Conservation (phyloP, 768 basidiomycete genomes). For the Pleurotus pulmonarius region DNA sequence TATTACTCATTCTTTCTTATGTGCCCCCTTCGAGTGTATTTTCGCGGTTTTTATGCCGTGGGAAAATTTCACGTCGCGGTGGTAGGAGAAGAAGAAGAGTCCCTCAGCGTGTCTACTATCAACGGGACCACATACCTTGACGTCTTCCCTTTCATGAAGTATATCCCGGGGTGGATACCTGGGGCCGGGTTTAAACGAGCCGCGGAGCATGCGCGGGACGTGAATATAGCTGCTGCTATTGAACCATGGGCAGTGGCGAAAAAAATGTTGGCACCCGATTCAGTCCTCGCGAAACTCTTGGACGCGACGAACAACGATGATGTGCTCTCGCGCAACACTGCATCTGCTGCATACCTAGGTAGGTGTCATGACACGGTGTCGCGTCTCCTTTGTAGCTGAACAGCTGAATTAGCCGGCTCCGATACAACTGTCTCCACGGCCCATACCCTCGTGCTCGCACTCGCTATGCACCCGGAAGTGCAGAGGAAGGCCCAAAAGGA, state of each 20-base stretch:
- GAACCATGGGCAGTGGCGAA: constrained; percentile 10
- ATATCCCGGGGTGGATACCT: background rate
- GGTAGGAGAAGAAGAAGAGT: no score
- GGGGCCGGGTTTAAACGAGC: constrained; percentile 6
- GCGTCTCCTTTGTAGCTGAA: background rate
- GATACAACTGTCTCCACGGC: constrained; percentile 9
- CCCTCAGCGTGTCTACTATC: background rate
- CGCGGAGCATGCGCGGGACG: constrained; percentile 10
- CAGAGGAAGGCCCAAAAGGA: constrained; percentile 17
- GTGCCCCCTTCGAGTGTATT: no score
- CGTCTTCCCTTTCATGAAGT: background rate
- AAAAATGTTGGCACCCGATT: constrained; percentile 7
- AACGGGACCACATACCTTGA: background rate
- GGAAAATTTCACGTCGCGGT: no score
- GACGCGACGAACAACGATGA: no score
- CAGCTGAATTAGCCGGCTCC: constrained; percentile 4
- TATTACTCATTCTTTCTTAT: no score
- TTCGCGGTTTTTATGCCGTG: no score
- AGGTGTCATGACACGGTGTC: no score
- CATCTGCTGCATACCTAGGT: no score
- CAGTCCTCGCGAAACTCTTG: no score
- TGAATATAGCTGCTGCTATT: background rate
- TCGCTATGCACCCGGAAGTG: constrained; percentile 13
- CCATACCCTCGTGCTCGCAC: constrained; percentile 13
- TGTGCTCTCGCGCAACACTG: no score